Evolutionary conservation across 768 basidiomycete species (phyloP).

Genomic region (Daedalea quercina): DNA sequence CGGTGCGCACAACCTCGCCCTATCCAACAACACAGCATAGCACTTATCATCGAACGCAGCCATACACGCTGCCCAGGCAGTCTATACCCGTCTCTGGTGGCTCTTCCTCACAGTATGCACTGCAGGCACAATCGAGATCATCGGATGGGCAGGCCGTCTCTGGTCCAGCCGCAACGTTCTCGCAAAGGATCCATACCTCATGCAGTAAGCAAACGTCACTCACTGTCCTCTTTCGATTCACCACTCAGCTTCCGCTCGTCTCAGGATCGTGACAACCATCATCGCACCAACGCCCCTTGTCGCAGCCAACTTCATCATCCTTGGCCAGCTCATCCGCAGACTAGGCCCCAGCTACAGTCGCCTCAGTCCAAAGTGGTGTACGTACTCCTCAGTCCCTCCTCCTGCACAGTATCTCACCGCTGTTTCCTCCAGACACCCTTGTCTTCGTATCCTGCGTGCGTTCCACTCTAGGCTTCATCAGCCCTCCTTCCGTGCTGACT

Average conservation of each 20-base stretch:
- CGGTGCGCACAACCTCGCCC: constrained; percentile 12
- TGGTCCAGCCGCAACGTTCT: constrained; percentile 25
- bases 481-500: neutral
- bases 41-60: constrained; percentile 1
- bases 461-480: neutral
- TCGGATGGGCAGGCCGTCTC: constrained; percentile 33
- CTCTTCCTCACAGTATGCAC: constrained; percentile 26
- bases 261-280: constrained; percentile 44
- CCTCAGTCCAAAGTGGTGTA: constrained; percentile 36
- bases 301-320: constrained; percentile 54
- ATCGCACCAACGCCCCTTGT: constrained; percentile 50
- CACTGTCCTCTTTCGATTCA: neutral
- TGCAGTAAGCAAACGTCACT: constrained; percentile 26
- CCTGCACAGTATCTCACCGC: neutral
- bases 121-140: constrained; percentile 27
- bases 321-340: constrained; percentile 38
- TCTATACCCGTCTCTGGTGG: constrained; percentile 28
- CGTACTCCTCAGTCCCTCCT: constrained; percentile 13
- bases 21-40: too few species aligned
- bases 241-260: too few species aligned
- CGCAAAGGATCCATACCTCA: constrained; percentile 28
- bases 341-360: constrained; percentile 44
- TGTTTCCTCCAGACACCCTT: neutral
- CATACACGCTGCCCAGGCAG: constrained; percentile 22
- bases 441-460: constrained; percentile 34